Evolutionary conservation across 345 rosid genomes (phyloP).

Genomic region (Eucalyptus erythrocorys): DNA sequence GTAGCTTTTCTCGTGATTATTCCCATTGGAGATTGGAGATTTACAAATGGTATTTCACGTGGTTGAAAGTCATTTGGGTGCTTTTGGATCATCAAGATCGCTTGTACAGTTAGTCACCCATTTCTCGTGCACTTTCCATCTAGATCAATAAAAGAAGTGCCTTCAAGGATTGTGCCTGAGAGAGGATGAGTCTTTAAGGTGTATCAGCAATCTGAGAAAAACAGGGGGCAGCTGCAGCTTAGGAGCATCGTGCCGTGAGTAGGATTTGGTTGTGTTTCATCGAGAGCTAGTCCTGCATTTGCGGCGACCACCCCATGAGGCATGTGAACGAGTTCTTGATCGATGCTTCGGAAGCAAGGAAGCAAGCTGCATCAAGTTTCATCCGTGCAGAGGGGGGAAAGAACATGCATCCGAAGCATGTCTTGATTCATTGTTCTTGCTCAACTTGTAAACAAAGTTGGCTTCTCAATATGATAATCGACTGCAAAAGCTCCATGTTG

Average conservation of each 20-base stretch:
- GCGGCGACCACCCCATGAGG: neutral
- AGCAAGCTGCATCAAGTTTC: neutral
- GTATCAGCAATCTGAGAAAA: neutral
- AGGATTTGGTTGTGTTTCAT: neutral
- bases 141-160: neutral
- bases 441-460: neutral
- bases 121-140: neutral
- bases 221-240: fast-evolving
- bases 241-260: neutral
- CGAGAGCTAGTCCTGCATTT: neutral
- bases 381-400: neutral
- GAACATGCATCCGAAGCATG: neutral
- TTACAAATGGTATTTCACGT: neutral
- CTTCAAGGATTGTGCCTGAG: neutral
- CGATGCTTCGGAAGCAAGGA: neutral
- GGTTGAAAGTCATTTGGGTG: neutral
- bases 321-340: neutral
- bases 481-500: neutral
- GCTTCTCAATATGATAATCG: neutral
- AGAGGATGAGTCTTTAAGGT: neutral
- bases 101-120: neutral
- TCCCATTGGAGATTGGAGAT: neutral
- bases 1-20: neutral
- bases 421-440: neutral
- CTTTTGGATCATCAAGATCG: neutral